These are phyloP conservation scores for Begonia fuchsioides DNA, from an alignment of 306 rosid species.

Conservation along the genomic window DNA sequence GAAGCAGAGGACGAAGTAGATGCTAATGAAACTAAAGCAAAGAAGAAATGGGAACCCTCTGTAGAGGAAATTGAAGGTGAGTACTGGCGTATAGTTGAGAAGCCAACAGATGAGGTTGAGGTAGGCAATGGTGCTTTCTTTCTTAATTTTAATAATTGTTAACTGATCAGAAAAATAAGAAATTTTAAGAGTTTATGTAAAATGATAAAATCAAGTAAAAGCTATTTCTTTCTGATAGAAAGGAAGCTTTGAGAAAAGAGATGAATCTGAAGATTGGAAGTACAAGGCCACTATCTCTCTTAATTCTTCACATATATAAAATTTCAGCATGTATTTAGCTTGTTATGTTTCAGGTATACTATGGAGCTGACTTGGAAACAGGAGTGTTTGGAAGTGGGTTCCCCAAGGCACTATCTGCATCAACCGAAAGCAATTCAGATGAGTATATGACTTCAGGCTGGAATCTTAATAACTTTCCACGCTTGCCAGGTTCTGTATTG, in stretches of 20 bases:
- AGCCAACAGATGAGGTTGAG: slow-evolving; percentile 86
- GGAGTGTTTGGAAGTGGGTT: slow-evolving; percentile 84
- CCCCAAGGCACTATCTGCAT: slow-evolving; percentile 45
- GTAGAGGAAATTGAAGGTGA: slow-evolving; percentile 91
- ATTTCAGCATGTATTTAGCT: slow-evolving; percentile 4
- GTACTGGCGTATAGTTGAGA: slow-evolving; percentile 89
- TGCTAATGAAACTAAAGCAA: slow-evolving; percentile 8
- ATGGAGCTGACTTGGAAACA: slow-evolving; percentile 94
- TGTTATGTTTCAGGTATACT: slow-evolving; percentile 64
- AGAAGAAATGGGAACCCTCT: slow-evolving; percentile 35
- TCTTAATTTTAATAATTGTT: too few relatives aligned
- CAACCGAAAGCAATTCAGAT: slow-evolving; percentile 21
- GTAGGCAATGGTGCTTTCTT: slow-evolving; percentile 20
- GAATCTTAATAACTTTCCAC: slow-evolving; percentile 85
- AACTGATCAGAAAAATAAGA: too few relatives aligned
- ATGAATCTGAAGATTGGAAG: too few relatives aligned
- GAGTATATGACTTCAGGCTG: slow-evolving; percentile 69
- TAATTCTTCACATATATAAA: too few relatives aligned
- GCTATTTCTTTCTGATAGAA: too few relatives aligned
- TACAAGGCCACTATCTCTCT: not conserved
- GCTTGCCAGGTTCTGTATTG: slow-evolving; percentile 78
- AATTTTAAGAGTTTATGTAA: too few relatives aligned
- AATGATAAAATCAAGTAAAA: too few relatives aligned
- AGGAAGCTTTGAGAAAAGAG: too few relatives aligned
- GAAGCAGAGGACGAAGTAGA: slow-evolving; percentile 21